Base-by-base conservation (phyloP, 352 stramenopile species). In the Phytophthora uliginosa region DNA sequence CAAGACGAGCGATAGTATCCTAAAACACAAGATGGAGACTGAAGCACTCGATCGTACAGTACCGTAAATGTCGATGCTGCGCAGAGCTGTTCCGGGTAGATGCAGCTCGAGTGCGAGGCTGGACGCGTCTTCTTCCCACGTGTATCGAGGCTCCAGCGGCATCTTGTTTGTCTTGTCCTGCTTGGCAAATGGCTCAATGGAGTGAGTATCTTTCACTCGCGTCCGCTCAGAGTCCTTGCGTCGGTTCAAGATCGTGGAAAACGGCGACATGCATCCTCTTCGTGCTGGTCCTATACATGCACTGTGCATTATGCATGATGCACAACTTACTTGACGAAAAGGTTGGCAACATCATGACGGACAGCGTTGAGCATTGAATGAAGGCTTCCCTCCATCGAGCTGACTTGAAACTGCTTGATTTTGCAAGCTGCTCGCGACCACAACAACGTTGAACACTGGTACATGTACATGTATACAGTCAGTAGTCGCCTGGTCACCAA, bases 61-160 rank as follows among this genome's bases (percentile, higher is more conserved):
- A 95, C 89, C 79, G 74, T 93, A 95, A 53, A 95, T 80, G 59
- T 94, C 86, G 26, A 76, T 87, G 33, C 78, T 72, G 56, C 84
- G 82, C 40, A 87, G 73, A 13, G 77, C 58, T 20, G 72, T 77
- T 15, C 83, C 80, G 1, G 86, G 85, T 28, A 95, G 56, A 51
- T 83, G 65, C 28, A 95, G 59, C 50, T 85, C 69, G 51, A 95
- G 67, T 28, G 71, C 80, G 51, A 95, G 9, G 52, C 73, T 84
- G 20, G 60, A 59, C 4, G 66, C 69, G 57, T 93, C 84, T 68
- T 95, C 68, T 33, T 90, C 76, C 86, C 86, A 95, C 45, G 80
- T 79, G 65, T 86, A 94, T 40, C 81, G 77, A 50, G 88, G 88
- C 33, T 69, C 81, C 24, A 95, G 63, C 45, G 86, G 88, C 88